These are phyloP conservation scores for Eutrema salsugineum DNA, from an alignment of 441 rosid genomes.

Conservation along the genomic window DNA sequence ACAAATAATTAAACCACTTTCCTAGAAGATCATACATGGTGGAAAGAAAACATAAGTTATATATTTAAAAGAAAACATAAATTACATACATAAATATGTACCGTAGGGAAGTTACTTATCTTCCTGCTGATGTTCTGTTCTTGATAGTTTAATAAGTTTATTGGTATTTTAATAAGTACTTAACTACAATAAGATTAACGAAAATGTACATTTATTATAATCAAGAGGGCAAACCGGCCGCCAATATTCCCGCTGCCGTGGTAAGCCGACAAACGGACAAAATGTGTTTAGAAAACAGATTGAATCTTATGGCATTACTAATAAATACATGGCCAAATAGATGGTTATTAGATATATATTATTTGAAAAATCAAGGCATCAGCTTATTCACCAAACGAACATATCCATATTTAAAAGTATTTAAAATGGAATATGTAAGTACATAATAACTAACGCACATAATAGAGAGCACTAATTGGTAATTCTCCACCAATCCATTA, in stretches of 20 bases:
- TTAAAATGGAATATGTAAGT: background rate
- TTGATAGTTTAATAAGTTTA: background rate
- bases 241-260: conserved; percentile 54
- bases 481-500: too few relatives aligned
- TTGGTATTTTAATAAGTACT: background rate
- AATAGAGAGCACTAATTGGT: background rate
- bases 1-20: conserved; percentile 15
- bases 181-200: background rate
- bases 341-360: background rate
- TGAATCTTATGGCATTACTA: conserved; percentile 14
- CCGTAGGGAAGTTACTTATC: conserved; percentile 11
- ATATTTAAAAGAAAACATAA: background rate
- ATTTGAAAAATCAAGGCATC: conserved; percentile 9
- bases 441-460: background rate
- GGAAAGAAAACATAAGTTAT: background rate
- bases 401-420: background rate
- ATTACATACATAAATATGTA: background rate
- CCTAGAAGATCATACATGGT: background rate
- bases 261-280: conserved; percentile 53
- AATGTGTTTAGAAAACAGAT: conserved; percentile 31
- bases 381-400: conserved; percentile 10
- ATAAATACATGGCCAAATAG: background rate
- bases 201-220: background rate
- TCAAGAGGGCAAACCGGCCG: conserved; percentile 32
- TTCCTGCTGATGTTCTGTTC: background rate